Conservation (phyloP, 148 eudicot genomes). For the Chenopodium berlandieri region DNA sequence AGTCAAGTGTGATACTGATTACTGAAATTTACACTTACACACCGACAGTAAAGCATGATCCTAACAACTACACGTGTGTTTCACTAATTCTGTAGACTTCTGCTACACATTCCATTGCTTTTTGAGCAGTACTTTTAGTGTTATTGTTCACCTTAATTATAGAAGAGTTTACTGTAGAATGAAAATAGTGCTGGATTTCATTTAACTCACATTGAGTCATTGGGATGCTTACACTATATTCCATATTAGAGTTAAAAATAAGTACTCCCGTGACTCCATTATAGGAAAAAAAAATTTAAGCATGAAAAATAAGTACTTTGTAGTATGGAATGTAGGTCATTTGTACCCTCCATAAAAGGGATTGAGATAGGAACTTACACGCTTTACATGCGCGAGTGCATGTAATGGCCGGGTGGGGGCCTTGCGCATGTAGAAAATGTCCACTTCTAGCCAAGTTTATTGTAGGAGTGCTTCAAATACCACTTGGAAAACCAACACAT, state of each 20-base stretch:
- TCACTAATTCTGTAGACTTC: neutral
- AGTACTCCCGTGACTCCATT: conserved; percentile 32
- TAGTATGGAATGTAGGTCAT: no score
- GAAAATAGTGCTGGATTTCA: neutral
- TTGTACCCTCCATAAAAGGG: no score
- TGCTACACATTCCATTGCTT: neutral
- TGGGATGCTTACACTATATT: conserved; percentile 51
- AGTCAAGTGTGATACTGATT: conserved; percentile 1
- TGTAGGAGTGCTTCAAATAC: no score
- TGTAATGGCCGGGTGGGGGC: no score
- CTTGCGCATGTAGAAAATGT: no score
- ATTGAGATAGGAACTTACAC: no score
- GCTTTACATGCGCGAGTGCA: no score
- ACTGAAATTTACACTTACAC: neutral
- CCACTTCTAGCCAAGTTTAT: no score
- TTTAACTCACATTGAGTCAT: conserved; percentile 26
- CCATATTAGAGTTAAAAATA: no score
- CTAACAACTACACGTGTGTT: neutral
- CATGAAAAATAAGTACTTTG: neutral
- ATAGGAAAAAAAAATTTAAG: conserved; percentile 3
- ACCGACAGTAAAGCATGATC: neutral
- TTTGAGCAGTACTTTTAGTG: neutral
- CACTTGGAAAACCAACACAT: no score
- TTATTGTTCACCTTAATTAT: neutral
- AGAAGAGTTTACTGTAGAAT: neutral